These are phyloP conservation scores for Bertia moriformis DNA, from an alignment of 2,329 filamentous ascomycete species.

Conservation along the genomic window DNA sequence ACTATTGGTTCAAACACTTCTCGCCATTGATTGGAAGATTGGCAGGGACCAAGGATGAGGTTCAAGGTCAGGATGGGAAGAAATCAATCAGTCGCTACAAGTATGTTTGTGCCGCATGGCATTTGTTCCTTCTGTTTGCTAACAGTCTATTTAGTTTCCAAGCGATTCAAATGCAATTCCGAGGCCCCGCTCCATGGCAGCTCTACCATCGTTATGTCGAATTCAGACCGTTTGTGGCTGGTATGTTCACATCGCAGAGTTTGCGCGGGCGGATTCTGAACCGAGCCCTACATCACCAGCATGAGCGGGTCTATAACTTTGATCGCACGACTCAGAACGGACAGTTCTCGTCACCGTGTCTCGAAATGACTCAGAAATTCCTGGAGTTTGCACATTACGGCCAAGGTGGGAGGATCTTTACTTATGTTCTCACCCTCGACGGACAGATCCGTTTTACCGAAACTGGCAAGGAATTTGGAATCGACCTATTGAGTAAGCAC, in stretches of 20 bases:
- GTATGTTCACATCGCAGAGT: constrained; percentile 55
- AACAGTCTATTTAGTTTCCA: constrained; percentile 48
- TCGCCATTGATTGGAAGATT: constrained; percentile 54
- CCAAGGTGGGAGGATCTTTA: constrained; percentile 56
- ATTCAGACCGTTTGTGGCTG: constrained; percentile 57
- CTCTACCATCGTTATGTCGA: constrained; percentile 61
- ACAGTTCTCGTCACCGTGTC: constrained; percentile 32
- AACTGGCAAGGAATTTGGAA: constrained; percentile 61
- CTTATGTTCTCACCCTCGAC: constrained; percentile 58
- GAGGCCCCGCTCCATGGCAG: constrained; percentile 46
- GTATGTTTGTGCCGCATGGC: constrained; percentile 20
- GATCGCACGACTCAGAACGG: constrained; percentile 47
- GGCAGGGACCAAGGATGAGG: constrained; percentile 34
- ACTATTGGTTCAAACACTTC: constrained; percentile 49
- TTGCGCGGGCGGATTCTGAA: constrained; percentile 49
- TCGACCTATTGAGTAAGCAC: constrained; percentile 59
- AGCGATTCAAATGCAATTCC: constrained; percentile 56
- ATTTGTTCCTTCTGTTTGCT: constrained; percentile 2
- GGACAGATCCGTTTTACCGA: constrained; percentile 57
- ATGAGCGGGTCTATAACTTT: constrained; percentile 56
- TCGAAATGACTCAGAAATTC: constrained; percentile 46
- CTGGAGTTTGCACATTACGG: constrained; percentile 55
- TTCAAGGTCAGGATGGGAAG: constrained; percentile 27
- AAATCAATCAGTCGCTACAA: constrained; percentile 40
- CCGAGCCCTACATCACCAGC: constrained; percentile 56